A percentile compares a stretch with the other conserved stretches of the same genome.
phyloP scores from a whole-genome alignment of 176 grass and related monocot species.

The maize (Zea mays) region DNA sequence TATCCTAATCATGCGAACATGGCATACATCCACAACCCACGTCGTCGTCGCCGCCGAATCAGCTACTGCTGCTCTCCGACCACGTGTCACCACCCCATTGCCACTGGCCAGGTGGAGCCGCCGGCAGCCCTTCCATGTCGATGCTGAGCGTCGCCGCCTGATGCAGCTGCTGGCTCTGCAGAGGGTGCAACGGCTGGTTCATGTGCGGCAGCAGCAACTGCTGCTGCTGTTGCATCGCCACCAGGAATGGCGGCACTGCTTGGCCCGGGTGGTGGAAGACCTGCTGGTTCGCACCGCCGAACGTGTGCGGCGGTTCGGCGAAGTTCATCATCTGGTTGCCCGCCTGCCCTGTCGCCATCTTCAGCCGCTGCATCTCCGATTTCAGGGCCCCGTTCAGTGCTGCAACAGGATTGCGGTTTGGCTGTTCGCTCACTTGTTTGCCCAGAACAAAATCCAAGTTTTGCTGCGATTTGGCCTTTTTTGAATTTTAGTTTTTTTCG shows the following conservation, averaged over 20 bases:
- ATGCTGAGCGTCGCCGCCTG: slow-evolving; percentile 37
- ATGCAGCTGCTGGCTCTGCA: slow-evolving; percentile 44
- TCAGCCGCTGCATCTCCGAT: slow-evolving; percentile 68
- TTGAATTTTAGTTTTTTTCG: too few relatives aligned
- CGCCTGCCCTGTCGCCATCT: slow-evolving; percentile 55
- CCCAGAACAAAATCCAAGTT: background rate
- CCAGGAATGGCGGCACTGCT: slow-evolving; percentile 45
- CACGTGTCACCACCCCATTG: slow-evolving; percentile 32
- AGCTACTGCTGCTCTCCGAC: slow-evolving; percentile 47
- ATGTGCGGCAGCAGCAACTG: background rate
- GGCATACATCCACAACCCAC: too few relatives aligned
- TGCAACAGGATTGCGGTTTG: slow-evolving; percentile 15
- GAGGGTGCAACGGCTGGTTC: slow-evolving; percentile 26
- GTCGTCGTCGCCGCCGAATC: background rate
- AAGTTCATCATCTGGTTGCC: slow-evolving; percentile 43
- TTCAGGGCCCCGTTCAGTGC: slow-evolving; percentile 69
- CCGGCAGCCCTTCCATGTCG: slow-evolving; percentile 43
- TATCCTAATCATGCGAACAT: too few relatives aligned
- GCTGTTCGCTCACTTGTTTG: background rate
- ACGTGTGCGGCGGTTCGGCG: slow-evolving; percentile 22
- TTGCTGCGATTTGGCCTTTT: background rate
- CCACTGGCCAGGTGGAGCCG: slow-evolving; percentile 20
- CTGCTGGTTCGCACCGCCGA: slow-evolving; percentile 37
- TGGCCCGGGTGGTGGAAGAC: slow-evolving; percentile 47
- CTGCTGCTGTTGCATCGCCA: slow-evolving; percentile 44